phyloP scores from a whole-genome alignment of 2,329 filamentous ascomycete genomes.

The Aspergillus sp. region DNA sequence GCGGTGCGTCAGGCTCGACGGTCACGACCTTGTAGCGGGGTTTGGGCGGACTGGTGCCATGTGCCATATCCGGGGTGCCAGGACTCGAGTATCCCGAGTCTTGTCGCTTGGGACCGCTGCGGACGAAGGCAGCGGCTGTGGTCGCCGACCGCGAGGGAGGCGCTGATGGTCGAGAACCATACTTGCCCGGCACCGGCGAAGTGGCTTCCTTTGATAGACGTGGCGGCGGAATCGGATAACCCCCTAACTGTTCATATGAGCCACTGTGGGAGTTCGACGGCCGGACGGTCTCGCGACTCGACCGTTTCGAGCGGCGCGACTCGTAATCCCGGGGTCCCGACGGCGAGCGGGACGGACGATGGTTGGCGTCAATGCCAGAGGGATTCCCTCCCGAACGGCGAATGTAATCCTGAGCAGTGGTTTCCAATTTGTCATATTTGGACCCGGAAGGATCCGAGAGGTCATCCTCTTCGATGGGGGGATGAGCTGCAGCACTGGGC shows the following conservation, averaged over 20 bases:
- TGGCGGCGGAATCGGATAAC: slow-evolving; percentile 24
- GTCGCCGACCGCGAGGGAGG: slow-evolving; percentile 24
- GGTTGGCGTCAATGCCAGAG: slow-evolving; percentile 17
- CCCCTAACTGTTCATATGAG: slow-evolving; percentile 22
- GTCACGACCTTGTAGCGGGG: slow-evolving; percentile 26
- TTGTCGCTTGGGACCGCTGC: slow-evolving; percentile 24
- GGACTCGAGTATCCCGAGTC: slow-evolving; percentile 42
- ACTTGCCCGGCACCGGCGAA: too few species aligned
- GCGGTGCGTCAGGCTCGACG: slow-evolving; percentile 18
- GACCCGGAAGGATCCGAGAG: slow-evolving; percentile 19
- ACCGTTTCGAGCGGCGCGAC: slow-evolving; percentile 18
- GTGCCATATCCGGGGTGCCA: slow-evolving; percentile 33
- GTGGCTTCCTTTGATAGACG: too few species aligned
- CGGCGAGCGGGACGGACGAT: slow-evolving; percentile 27
- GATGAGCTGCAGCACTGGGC: slow-evolving; percentile 11
- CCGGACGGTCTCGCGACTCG: slow-evolving; percentile 12
- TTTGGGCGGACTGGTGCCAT: slow-evolving; percentile 27
- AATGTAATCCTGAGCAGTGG: slow-evolving; percentile 33
- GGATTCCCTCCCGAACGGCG: slow-evolving; percentile 21
- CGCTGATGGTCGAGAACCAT: slow-evolving; percentile 19
- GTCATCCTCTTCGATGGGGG: slow-evolving; percentile 16
- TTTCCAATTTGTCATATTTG: slow-evolving; percentile 27
- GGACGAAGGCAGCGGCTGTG: slow-evolving; percentile 20
- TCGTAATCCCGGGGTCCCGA: slow-evolving; percentile 19
- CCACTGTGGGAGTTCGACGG: slow-evolving; percentile 23